Evolutionary conservation across 768 basidiomycete species (phyloP).

Genomic region (Auricularia heimuer): DNA sequence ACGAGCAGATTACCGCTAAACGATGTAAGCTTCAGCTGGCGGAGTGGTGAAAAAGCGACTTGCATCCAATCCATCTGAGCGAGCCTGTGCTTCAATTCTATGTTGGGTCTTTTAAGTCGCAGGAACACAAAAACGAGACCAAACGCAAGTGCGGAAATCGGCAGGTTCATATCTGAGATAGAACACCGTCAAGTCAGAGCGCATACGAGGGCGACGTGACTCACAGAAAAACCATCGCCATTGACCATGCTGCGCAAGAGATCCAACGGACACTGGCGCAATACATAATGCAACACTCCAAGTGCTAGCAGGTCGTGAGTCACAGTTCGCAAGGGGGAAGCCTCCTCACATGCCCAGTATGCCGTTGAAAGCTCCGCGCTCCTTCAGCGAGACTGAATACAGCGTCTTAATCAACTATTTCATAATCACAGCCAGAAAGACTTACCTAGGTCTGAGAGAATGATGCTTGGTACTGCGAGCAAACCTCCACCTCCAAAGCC

Average conservation of each 20-base stretch:
- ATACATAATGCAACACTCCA: neutral
- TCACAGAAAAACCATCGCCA: conserved; percentile 23
- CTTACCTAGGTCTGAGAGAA: conserved; percentile 6
- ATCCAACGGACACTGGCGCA: neutral
- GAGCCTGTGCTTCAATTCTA: conserved; percentile 15
- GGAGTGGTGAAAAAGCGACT: conserved; percentile 6
- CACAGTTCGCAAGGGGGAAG: neutral
- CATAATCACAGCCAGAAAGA: too few species aligned
- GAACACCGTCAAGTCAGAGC: neutral
- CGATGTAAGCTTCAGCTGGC: conserved; percentile 16
- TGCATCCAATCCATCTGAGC: conserved; percentile 23
- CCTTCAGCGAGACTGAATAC: neutral
- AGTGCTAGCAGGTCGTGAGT: neutral
- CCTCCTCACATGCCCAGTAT: neutral
- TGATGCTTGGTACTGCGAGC: conserved; percentile 3
- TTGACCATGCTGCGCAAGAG: neutral
- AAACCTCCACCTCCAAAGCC: conserved; percentile 10
- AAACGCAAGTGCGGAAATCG: conserved; percentile 16
- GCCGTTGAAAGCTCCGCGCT: neutral
- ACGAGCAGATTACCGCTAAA: conserved; percentile 29
- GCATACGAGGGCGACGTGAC: neutral
- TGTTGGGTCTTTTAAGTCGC: conserved; percentile 13
- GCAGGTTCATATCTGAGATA: conserved; percentile 18
- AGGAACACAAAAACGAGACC: conserved; percentile 14
- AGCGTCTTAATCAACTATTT: too few species aligned